A percentile compares a stretch with the other conserved stretches of the same genome.
phyloP scores from a whole-genome alignment of 2,329 filamentous ascomycete species.

The Fusarium irregulare region DNA sequence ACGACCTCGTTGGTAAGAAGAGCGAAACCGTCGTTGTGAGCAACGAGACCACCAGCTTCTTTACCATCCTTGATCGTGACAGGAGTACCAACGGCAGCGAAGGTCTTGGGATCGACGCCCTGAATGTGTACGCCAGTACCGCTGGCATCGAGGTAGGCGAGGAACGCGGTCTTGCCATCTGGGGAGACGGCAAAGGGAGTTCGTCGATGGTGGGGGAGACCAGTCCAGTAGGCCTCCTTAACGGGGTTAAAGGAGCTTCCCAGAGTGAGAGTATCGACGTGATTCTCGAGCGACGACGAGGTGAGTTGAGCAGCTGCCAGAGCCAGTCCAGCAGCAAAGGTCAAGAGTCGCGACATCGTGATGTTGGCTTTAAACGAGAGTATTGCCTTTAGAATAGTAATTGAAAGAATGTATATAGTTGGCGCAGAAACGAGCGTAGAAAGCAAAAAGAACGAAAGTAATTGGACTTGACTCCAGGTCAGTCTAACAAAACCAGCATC shows the following conservation, averaged over 20 bases:
- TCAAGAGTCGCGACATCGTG: conserved; percentile 43
- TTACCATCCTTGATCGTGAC: conserved; percentile 65
- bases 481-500: conserved; percentile 32
- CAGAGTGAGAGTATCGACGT: conserved; percentile 60
- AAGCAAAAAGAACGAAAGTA: conserved; percentile 42
- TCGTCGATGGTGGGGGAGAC: conserved; percentile 68
- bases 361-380: conserved; percentile 20
- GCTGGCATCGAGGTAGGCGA: conserved; percentile 69
- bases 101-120: conserved; percentile 64
- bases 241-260: conserved; percentile 65
- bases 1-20: conserved; percentile 68
- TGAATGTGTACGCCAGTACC: conserved; percentile 68
- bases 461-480: conserved; percentile 40
- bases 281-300: conserved; percentile 44
- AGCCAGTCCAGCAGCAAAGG: conserved; percentile 44
- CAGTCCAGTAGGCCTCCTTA: conserved; percentile 71
- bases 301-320: conserved; percentile 43
- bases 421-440: conserved; percentile 38
- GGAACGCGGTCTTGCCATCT: conserved; percentile 67
- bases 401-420: conserved; percentile 30
- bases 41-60: conserved; percentile 70
- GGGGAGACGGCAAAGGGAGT: conserved; percentile 72
- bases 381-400: neutral
- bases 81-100: conserved; percentile 62
- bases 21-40: conserved; percentile 73